phyloP scores from a whole-genome alignment of 352 stramenopile genomes.

The Phytophthora podocarpi region DNA sequence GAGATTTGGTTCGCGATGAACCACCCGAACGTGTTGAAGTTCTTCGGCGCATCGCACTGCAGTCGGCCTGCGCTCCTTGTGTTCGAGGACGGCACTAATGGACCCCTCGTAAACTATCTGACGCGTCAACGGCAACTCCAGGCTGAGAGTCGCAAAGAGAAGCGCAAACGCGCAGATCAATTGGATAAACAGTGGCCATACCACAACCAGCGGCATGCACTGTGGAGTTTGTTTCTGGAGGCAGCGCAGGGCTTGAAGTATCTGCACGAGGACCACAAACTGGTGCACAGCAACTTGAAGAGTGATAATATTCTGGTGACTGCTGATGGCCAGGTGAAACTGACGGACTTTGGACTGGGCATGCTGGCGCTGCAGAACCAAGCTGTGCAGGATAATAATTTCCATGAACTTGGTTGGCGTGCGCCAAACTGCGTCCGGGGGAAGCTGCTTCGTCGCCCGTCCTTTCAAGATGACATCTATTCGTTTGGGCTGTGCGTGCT shows the following conservation, averaged over 20 bases:
- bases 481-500: constrained; percentile 37
- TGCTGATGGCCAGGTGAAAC: constrained; percentile 56
- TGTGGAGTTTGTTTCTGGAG: constrained; percentile 36
- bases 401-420: constrained; percentile 30
- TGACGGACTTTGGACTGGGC: constrained; percentile 74
- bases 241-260: constrained; percentile 67
- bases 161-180: not conserved
- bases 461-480: constrained; percentile 37
- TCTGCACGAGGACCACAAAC: constrained; percentile 32
- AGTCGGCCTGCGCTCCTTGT: constrained; percentile 28
- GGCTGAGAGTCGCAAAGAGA: not conserved
- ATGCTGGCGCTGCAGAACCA: constrained; percentile 34
- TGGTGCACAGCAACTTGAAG: constrained; percentile 67
- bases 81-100: constrained; percentile 16
- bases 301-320: constrained; percentile 69
- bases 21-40: constrained; percentile 23
- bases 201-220: constrained; percentile 9
- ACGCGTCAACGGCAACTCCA: constrained; percentile 6
- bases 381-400: constrained; percentile 12
- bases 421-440: constrained; percentile 24
- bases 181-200: constrained; percentile 1
- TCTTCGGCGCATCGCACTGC: constrained; percentile 31
- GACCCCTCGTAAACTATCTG: constrained; percentile 16
- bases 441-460: constrained; percentile 16
- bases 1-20: constrained; percentile 24